These are phyloP conservation scores for Glaciozyma martinii DNA, from an alignment of 768 basidiomycete species.

Conservation along the genomic window DNA sequence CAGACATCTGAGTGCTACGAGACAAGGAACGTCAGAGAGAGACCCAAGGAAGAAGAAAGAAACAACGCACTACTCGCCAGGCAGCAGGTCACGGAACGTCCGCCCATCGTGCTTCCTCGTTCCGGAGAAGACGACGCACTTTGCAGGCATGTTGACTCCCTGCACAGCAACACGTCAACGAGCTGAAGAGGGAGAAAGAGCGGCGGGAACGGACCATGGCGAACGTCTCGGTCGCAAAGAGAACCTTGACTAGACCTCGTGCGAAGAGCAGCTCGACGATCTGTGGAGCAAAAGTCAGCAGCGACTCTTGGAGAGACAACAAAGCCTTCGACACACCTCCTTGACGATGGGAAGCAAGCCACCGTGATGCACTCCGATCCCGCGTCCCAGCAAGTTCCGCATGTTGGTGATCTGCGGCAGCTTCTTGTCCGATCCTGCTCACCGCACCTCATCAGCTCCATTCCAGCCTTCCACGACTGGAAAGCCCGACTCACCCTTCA, in stretches of 20 bases:
- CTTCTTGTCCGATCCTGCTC: constrained; percentile 73
- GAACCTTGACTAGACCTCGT: constrained; percentile 84
- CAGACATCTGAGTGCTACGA: constrained; percentile 99
- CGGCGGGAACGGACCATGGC: constrained; percentile 65
- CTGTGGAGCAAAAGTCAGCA: constrained; percentile 41
- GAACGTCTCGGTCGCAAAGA: constrained; percentile 98
- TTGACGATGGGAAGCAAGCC: constrained; percentile 93
- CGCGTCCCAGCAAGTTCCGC: constrained; percentile 77
- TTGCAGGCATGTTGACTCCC: constrained; percentile 99
- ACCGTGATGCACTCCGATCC: constrained; percentile 96
- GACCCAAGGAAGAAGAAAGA: constrained; percentile 16
- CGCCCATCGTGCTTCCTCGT: constrained; percentile 93
- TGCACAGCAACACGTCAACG: constrained; percentile 37
- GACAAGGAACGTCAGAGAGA: constrained; percentile 26
- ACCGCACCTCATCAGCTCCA: not conserved
- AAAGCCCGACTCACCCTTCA: constrained; percentile 59
- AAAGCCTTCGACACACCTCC: constrained; percentile 52
- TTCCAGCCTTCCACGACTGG: not conserved
- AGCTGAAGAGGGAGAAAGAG: not conserved
- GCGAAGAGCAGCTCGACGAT: constrained; percentile 95
- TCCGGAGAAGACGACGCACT: constrained; percentile 89
- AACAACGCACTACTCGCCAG: constrained; percentile 46
- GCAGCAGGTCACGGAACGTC: constrained; percentile 77
- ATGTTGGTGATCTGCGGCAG: constrained; percentile 88
- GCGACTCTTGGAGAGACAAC: not conserved